Base-by-base conservation (phyloP, 345 rosid species). In the Corymbia maculata region DNA sequence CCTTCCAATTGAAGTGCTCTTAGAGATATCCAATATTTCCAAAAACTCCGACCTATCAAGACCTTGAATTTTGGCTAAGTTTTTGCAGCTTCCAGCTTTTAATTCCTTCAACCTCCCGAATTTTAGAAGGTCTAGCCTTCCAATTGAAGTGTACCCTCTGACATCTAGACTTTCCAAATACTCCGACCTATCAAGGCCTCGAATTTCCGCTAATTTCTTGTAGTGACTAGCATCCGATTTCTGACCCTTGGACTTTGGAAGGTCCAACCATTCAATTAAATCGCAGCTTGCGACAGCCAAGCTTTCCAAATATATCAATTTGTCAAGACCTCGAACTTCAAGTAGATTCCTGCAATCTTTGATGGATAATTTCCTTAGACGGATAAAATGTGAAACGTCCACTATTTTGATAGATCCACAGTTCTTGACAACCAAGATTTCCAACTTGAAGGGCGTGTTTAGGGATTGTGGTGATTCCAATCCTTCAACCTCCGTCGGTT, bases 11-110 rank as follows among this genome's bases (percentile, higher is more conserved):
- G 28, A 57, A 57, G 28, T 19, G 24, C 57, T 17, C 57, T 2
- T 36, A 36, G 42, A 22, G 28, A 57, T 22, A 57, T 0, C 0
- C 2, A 57, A 6, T 0, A 0, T 9, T 24, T 61, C 68, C 68
- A 61, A 61, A 5, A 0, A 61, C 68, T 26, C 68, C 32, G 11
- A 12, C 0, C 32, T 61, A 61, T 28, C 8, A 0, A 61, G 32
- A 0, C 15, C 68, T 11, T 61, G 15, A 6, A 61, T 61, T 61
- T 61, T 4, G 16, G 13, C 68, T 61, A 61, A 61, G 7, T 11
- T 26, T 26, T 11, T 6, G 15, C 32, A 61, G 0, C 1, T 0
- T 4, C 0, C 1, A 61, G 2, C 68, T 0, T 26, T 0, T 59
- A 59, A 59, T 26, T 11, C 0, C 14, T 59, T 59, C 30, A 59